Percentiles rank a stretch among this genome's conserved stretches.
Conservation (phyloP, 1,284 basidiomycete species). For the Sporisorium iseilematis-ciliati region DNA sequence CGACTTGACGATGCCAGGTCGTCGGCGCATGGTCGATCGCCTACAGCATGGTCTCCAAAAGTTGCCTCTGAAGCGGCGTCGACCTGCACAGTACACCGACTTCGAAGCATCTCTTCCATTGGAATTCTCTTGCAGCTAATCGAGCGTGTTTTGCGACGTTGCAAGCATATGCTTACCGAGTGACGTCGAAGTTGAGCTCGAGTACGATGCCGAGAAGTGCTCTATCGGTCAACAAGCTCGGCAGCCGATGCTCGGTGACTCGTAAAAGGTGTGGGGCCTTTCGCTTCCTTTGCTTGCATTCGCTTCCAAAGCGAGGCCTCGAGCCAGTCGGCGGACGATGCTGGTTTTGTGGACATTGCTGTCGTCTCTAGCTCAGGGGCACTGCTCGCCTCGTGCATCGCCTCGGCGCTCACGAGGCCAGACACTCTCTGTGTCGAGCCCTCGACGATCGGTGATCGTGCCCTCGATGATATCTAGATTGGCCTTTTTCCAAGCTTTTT, state of each 20-base stretch:
- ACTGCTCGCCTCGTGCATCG: no score
- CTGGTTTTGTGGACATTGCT: neutral
- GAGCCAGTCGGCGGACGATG: neutral
- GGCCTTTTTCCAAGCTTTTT: no score
- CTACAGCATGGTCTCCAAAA: no score
- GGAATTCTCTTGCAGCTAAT: neutral
- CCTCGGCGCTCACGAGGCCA: no score
- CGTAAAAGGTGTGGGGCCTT: neutral
- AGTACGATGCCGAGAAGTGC: neutral
- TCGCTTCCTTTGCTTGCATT: neutral
- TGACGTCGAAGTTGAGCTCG: slow-evolving; percentile 1
- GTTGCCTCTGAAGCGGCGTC: no score
- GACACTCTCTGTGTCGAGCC: no score
- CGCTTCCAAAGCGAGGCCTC: neutral
- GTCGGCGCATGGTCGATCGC: no score
- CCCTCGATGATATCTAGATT: no score
- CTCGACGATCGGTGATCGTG: no score
- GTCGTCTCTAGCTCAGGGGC: neutral
- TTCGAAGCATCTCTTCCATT: no score
- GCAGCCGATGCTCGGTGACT: neutral
- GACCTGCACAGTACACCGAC: no score
- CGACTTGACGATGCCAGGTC: neutral
- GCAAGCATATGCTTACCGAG: neutral
- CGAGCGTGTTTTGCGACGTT: no score
- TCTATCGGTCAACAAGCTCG: neutral